A percentile compares a stretch with the other conserved stretches of the same genome.
Conservation (phyloP, 768 basidiomycete species). For the Lentinula raphanica region DNA sequence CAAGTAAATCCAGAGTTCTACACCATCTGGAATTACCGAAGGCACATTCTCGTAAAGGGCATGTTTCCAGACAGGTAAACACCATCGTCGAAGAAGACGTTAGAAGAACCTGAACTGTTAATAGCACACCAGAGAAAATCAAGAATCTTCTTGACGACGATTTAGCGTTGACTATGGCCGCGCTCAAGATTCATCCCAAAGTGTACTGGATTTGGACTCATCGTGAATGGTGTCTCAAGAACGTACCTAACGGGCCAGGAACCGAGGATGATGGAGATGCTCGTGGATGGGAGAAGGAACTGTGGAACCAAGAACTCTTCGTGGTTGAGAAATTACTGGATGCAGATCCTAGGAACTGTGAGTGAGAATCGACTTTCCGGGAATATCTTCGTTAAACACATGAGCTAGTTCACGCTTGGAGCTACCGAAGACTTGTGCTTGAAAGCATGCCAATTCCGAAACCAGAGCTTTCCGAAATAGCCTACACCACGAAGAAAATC, state of each 20-base stretch:
- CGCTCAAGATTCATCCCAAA: conserved; percentile 84
- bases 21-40: conserved; percentile 92
- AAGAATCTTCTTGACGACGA: conserved; percentile 68
- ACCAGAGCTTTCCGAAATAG: conserved; percentile 63
- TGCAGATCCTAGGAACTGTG: conserved; percentile 89
- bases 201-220: conserved; percentile 99
- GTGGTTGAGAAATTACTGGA: conserved; percentile 92
- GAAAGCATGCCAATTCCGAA: conserved; percentile 57
- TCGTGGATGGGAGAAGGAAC: conserved; percentile 67
- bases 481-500: conserved; percentile 87
- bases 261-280: conserved; percentile 36
- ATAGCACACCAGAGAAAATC: conserved; percentile 54
- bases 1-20: conserved; percentile 93
- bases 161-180: conserved; percentile 71
- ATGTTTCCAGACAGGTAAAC: conserved; percentile 66
- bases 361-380: conserved; percentile 20
- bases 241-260: conserved; percentile 71
- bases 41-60: conserved; percentile 69
- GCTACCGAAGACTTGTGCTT: conserved; percentile 86
- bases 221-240: conserved; percentile 88
- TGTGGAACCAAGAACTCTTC: conserved; percentile 82
- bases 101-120: neutral
- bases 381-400: neutral
- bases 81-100: neutral
- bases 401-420: conserved; percentile 83